Base-by-base conservation (phyloP, 306 rosid species). In the Trifolium fragiferum region DNA sequence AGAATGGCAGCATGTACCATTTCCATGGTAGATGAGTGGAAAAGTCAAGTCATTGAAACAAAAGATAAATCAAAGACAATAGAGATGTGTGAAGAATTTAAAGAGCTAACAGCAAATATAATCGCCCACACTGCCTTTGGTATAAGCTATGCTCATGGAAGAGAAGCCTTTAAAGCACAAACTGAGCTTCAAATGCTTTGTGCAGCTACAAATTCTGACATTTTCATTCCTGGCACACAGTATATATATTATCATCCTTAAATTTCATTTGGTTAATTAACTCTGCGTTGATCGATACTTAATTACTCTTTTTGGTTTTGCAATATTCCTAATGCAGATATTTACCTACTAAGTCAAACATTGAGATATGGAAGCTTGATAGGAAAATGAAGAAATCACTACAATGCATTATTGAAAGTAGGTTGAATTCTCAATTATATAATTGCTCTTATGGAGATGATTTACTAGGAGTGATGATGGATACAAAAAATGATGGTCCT, bases 211-310 rank as follows among this genome's bases (percentile, higher is more conserved):
- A 43, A 2, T 43, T 12, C 59, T 30, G 20, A 63, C 4, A 1
- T 76, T 75, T 70, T 55, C 70, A 81, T 81, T 57, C 84, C 84
- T 64, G 81, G 84, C 58, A 70, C 32, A 33, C 84, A 81, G 84
- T 80, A 73, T 25, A 44, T 79, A 6, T 4, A 53, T 54, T 55
- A 21, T 20, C 54, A 35, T 35, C 40, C 40, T 35, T 35, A 9
- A 7, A 35, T 7, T 35, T 35, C 40, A 1, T 35, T 35, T 35
- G 8, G 40, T 35, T 35, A 35, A 35, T 35, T 35, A 35, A 35
- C 40, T 59, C n/a, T 12, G 25, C 25, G 19, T 53, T 19, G 59
- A 19, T 8, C 14, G 9, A 12, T 54, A 9, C 13, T 10, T 53
- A 19, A 54, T 16, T n/a, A 11, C 44, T 44, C 33, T 50, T 35